A percentile compares a stretch with the other conserved stretches of the same genome.
Evolutionary conservation across 2,329 filamentous ascomycete species (phyloP).

Genomic region (Neocatenulostroma microsporum): DNA sequence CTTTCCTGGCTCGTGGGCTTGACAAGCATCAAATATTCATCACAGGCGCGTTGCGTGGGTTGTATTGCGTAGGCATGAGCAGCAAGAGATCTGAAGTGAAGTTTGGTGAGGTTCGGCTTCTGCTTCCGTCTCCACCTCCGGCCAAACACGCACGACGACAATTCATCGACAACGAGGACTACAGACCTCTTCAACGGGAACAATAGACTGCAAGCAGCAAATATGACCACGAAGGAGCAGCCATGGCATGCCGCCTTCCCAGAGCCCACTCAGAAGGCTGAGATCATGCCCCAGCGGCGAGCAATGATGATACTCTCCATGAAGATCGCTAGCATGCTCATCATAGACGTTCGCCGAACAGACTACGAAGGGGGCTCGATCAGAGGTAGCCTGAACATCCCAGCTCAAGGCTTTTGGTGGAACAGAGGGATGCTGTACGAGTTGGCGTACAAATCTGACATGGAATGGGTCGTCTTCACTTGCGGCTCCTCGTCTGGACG

Average conservation of each 20-base stretch:
- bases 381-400: slow-evolving; percentile 40
- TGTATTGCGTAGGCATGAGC: too few species aligned
- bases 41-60: too few species aligned
- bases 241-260: slow-evolving; percentile 39
- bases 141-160: too few species aligned
- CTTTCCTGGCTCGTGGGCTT: too few species aligned
- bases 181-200: too few species aligned
- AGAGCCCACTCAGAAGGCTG: slow-evolving; percentile 31
- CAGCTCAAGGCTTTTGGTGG: slow-evolving; percentile 42
- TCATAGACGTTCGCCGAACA: slow-evolving; percentile 40
- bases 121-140: too few species aligned
- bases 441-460: slow-evolving; percentile 37
- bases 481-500: slow-evolving; percentile 33
- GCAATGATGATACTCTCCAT: slow-evolving; percentile 30
- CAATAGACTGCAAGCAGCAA: too few species aligned
- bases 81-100: too few species aligned
- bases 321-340: slow-evolving; percentile 32
- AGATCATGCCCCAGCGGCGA: slow-evolving; percentile 31
- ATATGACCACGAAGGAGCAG: slow-evolving; percentile 11
- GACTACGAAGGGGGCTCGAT: slow-evolving; percentile 42
- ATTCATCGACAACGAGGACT: too few species aligned
- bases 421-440: slow-evolving; percentile 39
- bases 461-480: slow-evolving; percentile 41
- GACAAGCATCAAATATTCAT: too few species aligned
- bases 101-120: too few species aligned